Evolutionary conservation across 163 green algal genomes (phyloP), one percentile per base, ranked within the genome.

Genomic region (Scenedesmus sp.): DNA sequence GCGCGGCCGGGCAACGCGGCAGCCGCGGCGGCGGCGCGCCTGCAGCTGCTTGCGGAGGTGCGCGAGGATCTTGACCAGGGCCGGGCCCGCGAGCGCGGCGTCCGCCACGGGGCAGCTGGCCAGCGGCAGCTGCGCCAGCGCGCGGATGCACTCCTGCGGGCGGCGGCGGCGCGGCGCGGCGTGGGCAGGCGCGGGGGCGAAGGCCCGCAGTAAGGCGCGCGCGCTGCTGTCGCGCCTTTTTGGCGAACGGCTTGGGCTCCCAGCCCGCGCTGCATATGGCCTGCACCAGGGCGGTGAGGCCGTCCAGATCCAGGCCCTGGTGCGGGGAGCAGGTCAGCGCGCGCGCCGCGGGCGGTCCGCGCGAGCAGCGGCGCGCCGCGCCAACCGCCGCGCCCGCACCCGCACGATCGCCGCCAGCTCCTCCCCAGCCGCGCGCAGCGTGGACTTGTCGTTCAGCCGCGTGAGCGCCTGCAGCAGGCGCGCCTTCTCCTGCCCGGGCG

Each of bases 151-250:
- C 58, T 87, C 84, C 84, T 88, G 74, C 42, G 29, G 20, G 7
- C n/a, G 18, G 36, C 28, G 58, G 2, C 11, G 7, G 36, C 11
- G 24, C 28, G 1, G 4, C 13, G 24, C n/a, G n/a, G n/a, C n/a
- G n/a, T n/a, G n/a, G n/a, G n/a, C n/a, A n/a, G n/a, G n/a, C n/a
- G n/a, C n/a, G n/a, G n/a, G n/a, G n/a, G n/a, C n/a, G n/a, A n/a
- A n/a, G n/a, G n/a, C n/a, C n/a, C n/a, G n/a, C n/a, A n/a, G n/a
- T n/a, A n/a, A n/a, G n/a, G n/a, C n/a, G n/a, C n/a, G n/a, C n/a
- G n/a, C n/a, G n/a, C n/a, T n/a, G n/a, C n/a, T n/a, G n/a, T n/a
- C 83, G 50, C 33, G 63, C 81, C 84, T 88, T 89, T 24, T 81
- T 75, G 1, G 85, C 81, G 65, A 77, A 83, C 15, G 84, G 63